Conservation (phyloP, 176 grass and related monocot genomes). For the Hordeum marinum region DNA sequence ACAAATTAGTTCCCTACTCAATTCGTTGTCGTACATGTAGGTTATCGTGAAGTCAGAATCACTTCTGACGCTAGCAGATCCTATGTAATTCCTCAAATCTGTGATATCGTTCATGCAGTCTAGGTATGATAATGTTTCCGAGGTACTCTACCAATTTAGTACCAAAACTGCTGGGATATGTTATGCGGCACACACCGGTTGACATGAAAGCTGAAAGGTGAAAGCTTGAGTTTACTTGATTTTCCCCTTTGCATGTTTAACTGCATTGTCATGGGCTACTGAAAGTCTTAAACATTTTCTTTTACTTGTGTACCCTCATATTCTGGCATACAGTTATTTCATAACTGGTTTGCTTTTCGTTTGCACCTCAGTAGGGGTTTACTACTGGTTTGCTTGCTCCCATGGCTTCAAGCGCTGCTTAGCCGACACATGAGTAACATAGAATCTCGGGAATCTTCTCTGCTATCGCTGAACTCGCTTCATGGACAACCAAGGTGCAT, state of each 20-base stretch:
- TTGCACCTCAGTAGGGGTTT: slow-evolving; percentile 43
- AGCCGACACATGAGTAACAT: slow-evolving; percentile 73
- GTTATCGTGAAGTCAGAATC: slow-evolving; percentile 58
- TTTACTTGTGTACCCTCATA: background rate
- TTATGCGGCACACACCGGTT: background rate
- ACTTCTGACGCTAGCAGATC: slow-evolving; percentile 51
- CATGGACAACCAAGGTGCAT: too few species aligned
- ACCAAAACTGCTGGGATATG: background rate
- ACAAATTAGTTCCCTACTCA: background rate
- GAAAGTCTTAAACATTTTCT: background rate
- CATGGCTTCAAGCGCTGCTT: slow-evolving; percentile 78
- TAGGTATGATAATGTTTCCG: slow-evolving; percentile 31
- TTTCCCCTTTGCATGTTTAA: too few species aligned
- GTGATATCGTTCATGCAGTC: slow-evolving; percentile 41
- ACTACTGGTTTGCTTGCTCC: slow-evolving; percentile 56
- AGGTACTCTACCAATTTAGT: background rate
- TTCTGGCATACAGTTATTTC: background rate
- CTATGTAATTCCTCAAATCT: slow-evolving; percentile 47
- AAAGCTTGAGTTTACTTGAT: background rate
- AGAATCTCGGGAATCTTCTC: slow-evolving; percentile 74
- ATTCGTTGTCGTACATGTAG: slow-evolving; percentile 8
- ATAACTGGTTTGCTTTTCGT: background rate
- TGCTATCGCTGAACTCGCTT: slow-evolving; percentile 64
- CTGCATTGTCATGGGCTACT: background rate
- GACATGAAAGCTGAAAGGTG: background rate